Evolutionary conservation across 306 rosid species (phyloP).

Genomic region (Mucuna pruriens): DNA sequence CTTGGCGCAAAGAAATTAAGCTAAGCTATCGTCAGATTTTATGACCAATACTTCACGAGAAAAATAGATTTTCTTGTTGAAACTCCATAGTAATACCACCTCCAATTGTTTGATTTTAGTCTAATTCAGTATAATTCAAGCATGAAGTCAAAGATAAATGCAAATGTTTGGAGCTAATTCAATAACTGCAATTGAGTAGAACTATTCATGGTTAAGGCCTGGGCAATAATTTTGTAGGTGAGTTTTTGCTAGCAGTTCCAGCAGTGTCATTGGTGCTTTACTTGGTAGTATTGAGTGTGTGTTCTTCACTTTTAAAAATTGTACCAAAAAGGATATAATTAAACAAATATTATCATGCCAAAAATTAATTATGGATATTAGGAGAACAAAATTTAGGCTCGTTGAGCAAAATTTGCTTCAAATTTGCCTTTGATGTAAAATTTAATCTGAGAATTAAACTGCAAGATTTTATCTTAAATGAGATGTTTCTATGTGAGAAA

Average conservation of each 20-base stretch:
- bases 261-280: too few relatives aligned
- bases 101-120: not conserved
- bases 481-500: not conserved
- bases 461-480: not conserved
- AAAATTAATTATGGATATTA: not conserved
- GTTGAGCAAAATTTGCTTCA: not conserved
- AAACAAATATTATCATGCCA: not conserved
- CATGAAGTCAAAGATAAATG: not conserved
- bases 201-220: too few relatives aligned
- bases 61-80: not conserved
- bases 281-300: too few relatives aligned
- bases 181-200: too few relatives aligned
- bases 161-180: too few relatives aligned
- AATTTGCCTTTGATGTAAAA: not conserved
- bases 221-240: too few relatives aligned
- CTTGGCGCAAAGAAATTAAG: not conserved
- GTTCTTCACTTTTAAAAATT: too few relatives aligned
- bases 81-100: not conserved
- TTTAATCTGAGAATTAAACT: not conserved
- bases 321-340: too few relatives aligned
- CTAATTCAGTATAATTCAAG: not conserved
- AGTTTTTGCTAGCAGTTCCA: too few relatives aligned
- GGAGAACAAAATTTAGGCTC: not conserved
- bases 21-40: constrained; percentile 7
- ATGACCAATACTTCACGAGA: not conserved